Evolutionary conservation across 2,329 filamentous ascomycete genomes (phyloP), one percentile per base, ranked within the genome.

Genomic region (Aspergillus viridinutans): DNA sequence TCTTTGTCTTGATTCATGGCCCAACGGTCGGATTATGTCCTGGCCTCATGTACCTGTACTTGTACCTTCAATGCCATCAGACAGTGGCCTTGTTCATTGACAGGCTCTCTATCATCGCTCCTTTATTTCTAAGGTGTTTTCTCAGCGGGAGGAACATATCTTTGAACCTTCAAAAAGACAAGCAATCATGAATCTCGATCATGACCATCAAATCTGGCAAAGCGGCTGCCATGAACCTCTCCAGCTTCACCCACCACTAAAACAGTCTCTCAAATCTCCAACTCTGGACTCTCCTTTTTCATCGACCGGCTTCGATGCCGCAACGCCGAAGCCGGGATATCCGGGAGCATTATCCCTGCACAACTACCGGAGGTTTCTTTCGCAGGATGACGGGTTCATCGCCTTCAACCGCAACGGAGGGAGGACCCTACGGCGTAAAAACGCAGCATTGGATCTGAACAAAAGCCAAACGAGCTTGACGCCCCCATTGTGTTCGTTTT

Each of bases 281-380:
- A 25, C 12, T 47, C 21, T 47, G 23, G 43, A 47, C 43, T 25
- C 43, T 47, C 43, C 43, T 47, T 47, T 21, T 12, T 47, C 23
- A 25, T 47, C 43, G 20, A 17, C 21, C 43, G 20, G 12, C 23
- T 21, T 52, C 17, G 50, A 40, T 52, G 50, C n/a, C 35, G 50
- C 50, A 28, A 51, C n/a, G 50, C 38, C 23, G 29, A n/a, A 26
- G 32, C 35, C 28, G 50, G 38, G 63, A 58, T 40, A 60, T 59
- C 51, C 61, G 29, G 69, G 68, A 8, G 54, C 62, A 23, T 58
- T 72, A 25, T 73, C 72, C 8, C 68, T 72, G 32, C 72, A 73
- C 61, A 65, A 72, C 51, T 74, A 74, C 57, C 72, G 72, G 50
- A 73, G 71, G 54, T 65, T 64, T 50, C 65, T 74, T 52, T 69